A percentile compares a stretch with the other conserved stretches of the same genome.
Evolutionary conservation across 2,329 filamentous ascomycete species (phyloP).

Genomic region (Alternaria triticina): DNA sequence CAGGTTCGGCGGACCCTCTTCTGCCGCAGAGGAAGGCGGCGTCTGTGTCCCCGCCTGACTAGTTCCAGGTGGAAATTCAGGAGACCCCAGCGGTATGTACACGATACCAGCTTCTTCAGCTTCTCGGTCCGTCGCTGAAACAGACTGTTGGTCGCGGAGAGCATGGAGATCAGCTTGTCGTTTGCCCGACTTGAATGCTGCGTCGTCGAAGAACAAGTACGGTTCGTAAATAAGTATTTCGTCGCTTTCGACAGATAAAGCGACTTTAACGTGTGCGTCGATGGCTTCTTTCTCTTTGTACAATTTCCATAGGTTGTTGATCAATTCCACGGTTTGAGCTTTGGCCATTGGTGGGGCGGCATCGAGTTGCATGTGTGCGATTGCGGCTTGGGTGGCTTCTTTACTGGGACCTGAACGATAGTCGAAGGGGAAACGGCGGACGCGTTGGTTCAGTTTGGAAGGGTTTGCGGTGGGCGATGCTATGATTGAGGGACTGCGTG

Average conservation of each 20-base stretch:
- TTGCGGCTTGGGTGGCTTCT: conserved; percentile 50
- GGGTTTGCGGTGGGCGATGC: conserved; percentile 60
- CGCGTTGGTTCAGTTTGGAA: conserved; percentile 50
- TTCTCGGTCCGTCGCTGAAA: conserved; percentile 64
- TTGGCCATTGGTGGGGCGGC: conserved; percentile 53
- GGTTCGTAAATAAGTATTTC: conserved; percentile 60
- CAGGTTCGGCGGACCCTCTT: conserved; percentile 57
- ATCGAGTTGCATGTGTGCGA: conserved; percentile 62
- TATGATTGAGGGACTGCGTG: conserved; percentile 68
- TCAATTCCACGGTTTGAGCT: conserved; percentile 55
- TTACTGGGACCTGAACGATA: conserved; percentile 57
- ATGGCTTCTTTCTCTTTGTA: conserved; percentile 72
- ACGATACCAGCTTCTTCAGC: conserved; percentile 77
- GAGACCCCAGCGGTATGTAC: conserved; percentile 67
- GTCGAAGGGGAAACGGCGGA: conserved; percentile 66
- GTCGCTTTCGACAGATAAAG: conserved; percentile 47
- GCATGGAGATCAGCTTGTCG: conserved; percentile 67
- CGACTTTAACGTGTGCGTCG: conserved; percentile 60
- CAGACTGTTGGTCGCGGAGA: conserved; percentile 59
- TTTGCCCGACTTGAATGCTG: conserved; percentile 67
- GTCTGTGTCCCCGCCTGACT: conserved; percentile 6
- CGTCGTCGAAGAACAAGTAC: conserved; percentile 72
- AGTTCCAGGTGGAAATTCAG: not conserved
- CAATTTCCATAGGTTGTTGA: conserved; percentile 63
- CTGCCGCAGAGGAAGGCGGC: conserved; percentile 2